Evolutionary conservation across 2,329 filamentous ascomycete species (phyloP), one percentile per base, ranked within the genome.

Genomic region (Daldinia eschscholtzii): DNA sequence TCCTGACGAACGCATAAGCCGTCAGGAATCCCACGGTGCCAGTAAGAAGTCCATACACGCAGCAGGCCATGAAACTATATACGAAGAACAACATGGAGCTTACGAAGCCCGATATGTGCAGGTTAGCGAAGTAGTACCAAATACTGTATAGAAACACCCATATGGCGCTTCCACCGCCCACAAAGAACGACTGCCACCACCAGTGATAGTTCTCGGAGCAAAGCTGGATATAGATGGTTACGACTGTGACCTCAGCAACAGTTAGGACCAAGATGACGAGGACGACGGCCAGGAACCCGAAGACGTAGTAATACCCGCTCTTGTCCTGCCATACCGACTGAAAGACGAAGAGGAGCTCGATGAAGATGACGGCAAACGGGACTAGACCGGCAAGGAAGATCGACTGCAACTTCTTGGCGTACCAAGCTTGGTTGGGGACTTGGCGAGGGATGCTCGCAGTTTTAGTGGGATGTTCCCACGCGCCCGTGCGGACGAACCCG

Each of bases 281-380:
- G 9, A 96, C 91, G 15, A 93, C 89, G 6, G 90, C 89, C 70
- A 96, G 81, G 82, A 95, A 97, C 10, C 93, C 93, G 77, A 96
- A 97, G 23, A 97, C 90, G 80, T 97, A 97, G 81, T 97, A 97
- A 80, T 94, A 97, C 6, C 92, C 93, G 76, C 89, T 93, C 83
- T 97, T 97, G 80, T 97, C 93, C 79, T 94, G 91, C 92, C 93
- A 96, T 37, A 97, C 80, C 56, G 91, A 94, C 81, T 93, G 92
- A 81, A 97, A 96, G 57, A 96, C 90, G 78, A 94, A 96, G 46
- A 95, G 85, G 13, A 97, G 86, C 81, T 97, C 93, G 76, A 97
- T 93, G 79, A 95, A 96, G 73, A 97, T 90, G 63, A 97, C 93
- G 1, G 92, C 92, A 77, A 97, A 97, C 0, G 93, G 93, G 6